phyloP scores from a whole-genome alignment of 116 monocot genomes.

The Papilionanthe hybrid region DNA sequence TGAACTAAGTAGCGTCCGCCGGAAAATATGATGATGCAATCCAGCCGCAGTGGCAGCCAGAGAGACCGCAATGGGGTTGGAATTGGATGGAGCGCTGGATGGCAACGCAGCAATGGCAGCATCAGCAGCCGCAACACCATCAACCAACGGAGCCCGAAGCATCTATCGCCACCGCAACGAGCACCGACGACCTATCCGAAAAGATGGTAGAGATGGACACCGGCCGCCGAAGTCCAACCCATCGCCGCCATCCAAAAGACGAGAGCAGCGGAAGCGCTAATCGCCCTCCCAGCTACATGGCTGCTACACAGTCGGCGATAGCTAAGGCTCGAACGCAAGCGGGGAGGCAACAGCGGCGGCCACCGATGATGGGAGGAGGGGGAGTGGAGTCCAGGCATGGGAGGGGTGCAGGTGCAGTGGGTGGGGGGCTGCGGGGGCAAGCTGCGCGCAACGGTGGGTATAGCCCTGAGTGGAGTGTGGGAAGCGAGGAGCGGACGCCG shows the following conservation, averaged over 20 bases:
- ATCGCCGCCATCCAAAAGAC: neutral
- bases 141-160: slow-evolving; percentile 9
- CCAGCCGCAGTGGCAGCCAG: neutral
- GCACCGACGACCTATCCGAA: slow-evolving; percentile 31
- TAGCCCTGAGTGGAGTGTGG: slow-evolving; percentile 17
- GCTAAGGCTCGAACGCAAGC: slow-evolving; percentile 40
- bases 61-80: slow-evolving; percentile 48
- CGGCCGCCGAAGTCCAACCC: slow-evolving; percentile 13
- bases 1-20: neutral
- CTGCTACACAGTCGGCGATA: slow-evolving; percentile 60
- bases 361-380: neutral
- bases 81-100: slow-evolving; percentile 86
- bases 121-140: slow-evolving; percentile 22
- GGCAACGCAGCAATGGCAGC: slow-evolving; percentile 37
- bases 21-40: neutral
- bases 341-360: slow-evolving; percentile 11
- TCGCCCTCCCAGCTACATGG: slow-evolving; percentile 69
- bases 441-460: neutral
- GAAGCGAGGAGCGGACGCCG: slow-evolving; percentile 31
- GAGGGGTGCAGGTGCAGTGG: slow-evolving; percentile 22
- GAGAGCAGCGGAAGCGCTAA: neutral
- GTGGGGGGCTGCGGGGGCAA: slow-evolving; percentile 10
- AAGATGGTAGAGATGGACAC: slow-evolving; percentile 69
- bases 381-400: slow-evolving; percentile 20
- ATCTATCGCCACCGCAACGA: slow-evolving; percentile 14